Base-by-base conservation (phyloP, 371 early-diverging fungal species). In the Rhizomucor miehei region DNA sequence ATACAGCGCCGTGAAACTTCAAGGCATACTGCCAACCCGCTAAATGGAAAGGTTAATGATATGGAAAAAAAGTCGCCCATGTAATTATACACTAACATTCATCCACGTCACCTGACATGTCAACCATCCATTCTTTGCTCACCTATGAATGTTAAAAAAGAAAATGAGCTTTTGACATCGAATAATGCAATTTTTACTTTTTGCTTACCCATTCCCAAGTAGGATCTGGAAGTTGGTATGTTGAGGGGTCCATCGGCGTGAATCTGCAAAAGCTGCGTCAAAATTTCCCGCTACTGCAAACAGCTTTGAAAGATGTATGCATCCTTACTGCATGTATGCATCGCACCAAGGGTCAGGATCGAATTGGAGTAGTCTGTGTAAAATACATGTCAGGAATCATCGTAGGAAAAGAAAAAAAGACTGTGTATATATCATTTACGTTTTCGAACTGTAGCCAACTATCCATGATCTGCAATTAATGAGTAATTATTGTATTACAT, bases 71-170 rank as follows among this genome's bases (percentile, higher is more conserved):
- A 43, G 9, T n/a, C 9, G 14, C 3, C 37, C n/a, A n/a, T n/a
- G 19, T 41, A 6, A 4, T 6, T 11, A 3, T 4, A 24, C 48
- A 69, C 4, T 59, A 68, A 67, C 75, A 69, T 66, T 84, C 82
- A 54, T 85, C 86, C 1, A 85, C 82, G 60, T 85, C 84, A 3
- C 70, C 80, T n/a, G 82, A 77, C 86, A 85, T 83, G 57, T 85
- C 84, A 16, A 83, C 80, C 65, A 85, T 63, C 86, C 86, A 85
- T 25, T 77, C 72, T 56, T 77, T 76, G 52, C 71, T 75, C 10
- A 63, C 57, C 73, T 73, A 48, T 34, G 14, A 29, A 8, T 29
- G 9, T 5, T 6, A 6, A 39, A 16, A 16, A 29, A 29, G 23
- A 9, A 17, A 38, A 19, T 23, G 52, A 21, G 23, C 17, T 21